A percentile compares a stretch with the other conserved stretches of the same genome.
phyloP scores from a whole-genome alignment of 1,284 basidiomycete genomes.

The Ustilago hordei region DNA sequence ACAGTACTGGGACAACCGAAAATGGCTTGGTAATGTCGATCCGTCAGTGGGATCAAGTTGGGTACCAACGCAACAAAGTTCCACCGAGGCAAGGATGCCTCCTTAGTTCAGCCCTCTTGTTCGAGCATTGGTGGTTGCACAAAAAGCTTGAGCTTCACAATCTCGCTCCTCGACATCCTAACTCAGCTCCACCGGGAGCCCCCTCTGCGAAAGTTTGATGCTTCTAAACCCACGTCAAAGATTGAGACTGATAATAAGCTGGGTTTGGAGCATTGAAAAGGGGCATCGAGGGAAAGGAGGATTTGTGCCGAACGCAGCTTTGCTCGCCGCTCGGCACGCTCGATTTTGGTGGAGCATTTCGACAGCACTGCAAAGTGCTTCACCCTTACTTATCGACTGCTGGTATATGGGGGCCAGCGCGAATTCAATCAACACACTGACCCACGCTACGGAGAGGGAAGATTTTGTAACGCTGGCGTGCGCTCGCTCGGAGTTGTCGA shows the following conservation, averaged over 20 bases:
- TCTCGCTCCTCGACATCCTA: no score
- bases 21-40: neutral
- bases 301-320: neutral
- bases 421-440: no score
- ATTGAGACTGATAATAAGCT: neutral
- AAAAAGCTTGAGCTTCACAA: no score
- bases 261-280: no score
- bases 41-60: neutral
- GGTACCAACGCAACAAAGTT: neutral
- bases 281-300: neutral
- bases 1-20: neutral
- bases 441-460: no score
- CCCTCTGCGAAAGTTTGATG: neutral
- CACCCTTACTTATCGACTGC: no score
- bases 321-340: slow-evolving; percentile 8
- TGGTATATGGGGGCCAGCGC: no score
- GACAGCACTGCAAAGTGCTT: no score
- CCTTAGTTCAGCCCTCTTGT: neutral
- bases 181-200: no score
- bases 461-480: no score
- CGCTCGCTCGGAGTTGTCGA: slow-evolving; percentile 16
- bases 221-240: neutral
- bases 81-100: neutral
- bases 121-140: no score
- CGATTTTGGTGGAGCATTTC: neutral